Evolutionary conservation across 2,329 filamentous ascomycete genomes (phyloP).

Genomic region (Cercospora sp.): DNA sequence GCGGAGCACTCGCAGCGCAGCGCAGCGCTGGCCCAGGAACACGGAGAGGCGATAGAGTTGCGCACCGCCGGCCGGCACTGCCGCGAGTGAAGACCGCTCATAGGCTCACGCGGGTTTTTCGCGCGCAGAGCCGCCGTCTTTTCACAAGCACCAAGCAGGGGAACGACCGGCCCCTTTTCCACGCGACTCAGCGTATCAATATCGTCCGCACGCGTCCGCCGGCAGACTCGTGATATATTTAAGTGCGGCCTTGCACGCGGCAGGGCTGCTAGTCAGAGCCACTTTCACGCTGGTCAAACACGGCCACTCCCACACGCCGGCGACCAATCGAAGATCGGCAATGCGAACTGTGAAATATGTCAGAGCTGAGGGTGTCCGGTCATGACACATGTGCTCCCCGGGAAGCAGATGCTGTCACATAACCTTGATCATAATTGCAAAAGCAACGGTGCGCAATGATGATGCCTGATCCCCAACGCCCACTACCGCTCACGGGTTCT

Average conservation of each 20-base stretch:
- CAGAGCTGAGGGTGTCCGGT: not conserved
- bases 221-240: not conserved
- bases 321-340: not conserved
- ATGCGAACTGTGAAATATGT: not conserved
- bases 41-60: slow-evolving; percentile 13
- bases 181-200: slow-evolving; percentile 11
- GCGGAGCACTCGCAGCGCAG: not conserved
- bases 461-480: not conserved
- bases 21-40: not conserved
- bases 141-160: slow-evolving; percentile 1
- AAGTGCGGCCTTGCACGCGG: not conserved
- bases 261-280: not conserved
- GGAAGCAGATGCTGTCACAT: not conserved
- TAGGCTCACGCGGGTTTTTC: not conserved
- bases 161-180: slow-evolving; percentile 1
- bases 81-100: not conserved
- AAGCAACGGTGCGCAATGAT: not conserved
- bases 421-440: not conserved
- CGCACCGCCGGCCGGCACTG: not conserved
- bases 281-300: not conserved
- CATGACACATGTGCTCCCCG: not conserved
- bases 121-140: not conserved
- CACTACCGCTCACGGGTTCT: not conserved
- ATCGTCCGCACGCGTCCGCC: not conserved
- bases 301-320: not conserved